Percentiles rank a stretch among this genome's conserved stretches.
phyloP scores from a whole-genome alignment of 1,284 basidiomycete genomes.

The Ceratobasidium theobromae region DNA sequence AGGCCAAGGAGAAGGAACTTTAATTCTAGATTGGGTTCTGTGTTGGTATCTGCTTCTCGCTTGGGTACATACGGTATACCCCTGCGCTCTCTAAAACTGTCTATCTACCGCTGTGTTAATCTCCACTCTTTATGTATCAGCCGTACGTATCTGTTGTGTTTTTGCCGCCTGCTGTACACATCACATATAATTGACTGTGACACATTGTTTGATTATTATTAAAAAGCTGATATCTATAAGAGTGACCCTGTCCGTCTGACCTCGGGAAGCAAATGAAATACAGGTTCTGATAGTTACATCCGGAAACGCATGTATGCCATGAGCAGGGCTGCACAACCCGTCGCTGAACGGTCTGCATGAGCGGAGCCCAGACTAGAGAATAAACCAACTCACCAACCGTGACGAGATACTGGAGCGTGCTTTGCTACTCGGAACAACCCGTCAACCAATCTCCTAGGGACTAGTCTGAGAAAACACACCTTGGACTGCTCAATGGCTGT shows the following conservation, averaged over 20 bases:
- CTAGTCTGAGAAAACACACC: conserved; percentile 47
- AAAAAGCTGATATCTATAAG: too few relatives aligned
- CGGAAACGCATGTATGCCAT: conserved; percentile 80
- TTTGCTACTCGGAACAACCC: conserved; percentile 60
- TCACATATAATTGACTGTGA: not conserved
- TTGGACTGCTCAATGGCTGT: conserved; percentile 93
- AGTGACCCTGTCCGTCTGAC: too few relatives aligned
- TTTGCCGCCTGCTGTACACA: not conserved
- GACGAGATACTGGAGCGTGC: conserved; percentile 78
- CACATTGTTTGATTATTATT: too few relatives aligned
- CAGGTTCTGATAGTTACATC: conserved; percentile 5
- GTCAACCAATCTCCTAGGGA: not conserved
- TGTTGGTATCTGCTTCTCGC: not conserved
- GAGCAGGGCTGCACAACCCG: conserved; percentile 81
- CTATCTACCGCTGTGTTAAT: not conserved
- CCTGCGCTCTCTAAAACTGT: too few relatives aligned
- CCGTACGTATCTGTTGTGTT: not conserved
- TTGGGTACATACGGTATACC: too few relatives aligned
- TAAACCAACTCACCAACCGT: conserved; percentile 64
- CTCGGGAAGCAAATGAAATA: too few relatives aligned
- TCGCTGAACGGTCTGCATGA: conserved; percentile 52
- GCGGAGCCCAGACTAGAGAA: not conserved
- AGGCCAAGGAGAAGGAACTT: conserved; percentile 21
- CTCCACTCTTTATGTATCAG: conserved; percentile 16
- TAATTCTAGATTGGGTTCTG: not conserved